Percentiles rank a stretch among this genome's conserved stretches.
Conservation (phyloP, 306 rosid genomes). For the Canavalia gladiata region DNA sequence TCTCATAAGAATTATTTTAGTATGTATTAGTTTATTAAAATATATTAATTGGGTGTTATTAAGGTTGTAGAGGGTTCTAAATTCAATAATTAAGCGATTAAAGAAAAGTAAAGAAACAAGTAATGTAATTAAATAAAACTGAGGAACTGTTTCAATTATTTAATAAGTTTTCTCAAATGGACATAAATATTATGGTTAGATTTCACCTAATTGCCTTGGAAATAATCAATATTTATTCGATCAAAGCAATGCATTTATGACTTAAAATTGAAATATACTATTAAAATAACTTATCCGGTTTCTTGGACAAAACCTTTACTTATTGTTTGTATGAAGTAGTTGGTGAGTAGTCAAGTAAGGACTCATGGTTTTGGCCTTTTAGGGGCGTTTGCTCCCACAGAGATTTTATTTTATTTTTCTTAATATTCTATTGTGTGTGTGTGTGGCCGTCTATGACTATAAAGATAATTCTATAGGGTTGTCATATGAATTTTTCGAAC, state of each 20-base stretch:
- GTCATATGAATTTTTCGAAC: no score
- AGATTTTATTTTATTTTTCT: no score
- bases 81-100: neutral
- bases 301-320: no score
- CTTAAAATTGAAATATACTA: neutral
- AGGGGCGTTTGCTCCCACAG: no score
- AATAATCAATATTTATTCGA: no score
- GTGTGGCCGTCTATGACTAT: no score
- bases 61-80: neutral
- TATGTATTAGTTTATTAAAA: neutral
- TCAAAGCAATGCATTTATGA: neutral
- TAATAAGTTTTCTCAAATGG: neutral
- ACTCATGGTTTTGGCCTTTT: no score
- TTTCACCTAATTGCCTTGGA: no score
- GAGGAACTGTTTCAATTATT: neutral
- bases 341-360: no score
- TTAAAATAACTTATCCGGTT: neutral
- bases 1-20: neutral
- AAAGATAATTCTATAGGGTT: no score
- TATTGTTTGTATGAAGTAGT: no score
- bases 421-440: no score
- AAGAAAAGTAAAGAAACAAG: neutral
- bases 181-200: neutral
- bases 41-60: neutral
- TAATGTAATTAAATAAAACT: neutral